These are phyloP conservation scores for Corynascus novoguineensis DNA, from an alignment of 495 filamentous ascomycete species.

Conservation along the genomic window DNA sequence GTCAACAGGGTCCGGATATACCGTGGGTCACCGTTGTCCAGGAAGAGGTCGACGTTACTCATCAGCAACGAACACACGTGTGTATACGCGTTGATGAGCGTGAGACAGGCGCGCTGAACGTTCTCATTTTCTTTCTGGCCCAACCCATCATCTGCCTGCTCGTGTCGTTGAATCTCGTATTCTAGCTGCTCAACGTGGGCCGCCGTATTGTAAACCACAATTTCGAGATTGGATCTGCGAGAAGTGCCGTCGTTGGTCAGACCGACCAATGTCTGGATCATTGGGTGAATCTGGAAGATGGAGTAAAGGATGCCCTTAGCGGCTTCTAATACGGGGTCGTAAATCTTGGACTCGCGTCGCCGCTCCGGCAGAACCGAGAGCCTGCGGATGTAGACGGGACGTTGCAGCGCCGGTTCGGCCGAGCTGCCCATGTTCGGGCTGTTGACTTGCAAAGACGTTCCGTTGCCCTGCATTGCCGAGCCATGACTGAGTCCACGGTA, in stretches of 20 bases:
- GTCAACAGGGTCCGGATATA: constrained; percentile 78
- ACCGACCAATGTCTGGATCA: constrained; percentile 65
- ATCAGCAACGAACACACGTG: constrained; percentile 67
- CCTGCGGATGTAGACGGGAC: constrained; percentile 60
- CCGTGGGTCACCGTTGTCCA: constrained; percentile 66
- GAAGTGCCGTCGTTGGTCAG: constrained; percentile 62
- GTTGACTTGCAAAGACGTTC: constrained; percentile 34
- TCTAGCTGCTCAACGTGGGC: constrained; percentile 70
- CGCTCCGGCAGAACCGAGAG: constrained; percentile 81
- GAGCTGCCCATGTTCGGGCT: constrained; percentile 54
- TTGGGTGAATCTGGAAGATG: constrained; percentile 71
- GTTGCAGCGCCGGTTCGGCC: constrained; percentile 47
- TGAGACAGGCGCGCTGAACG: constrained; percentile 59
- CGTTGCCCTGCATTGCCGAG: constrained; percentile 59
- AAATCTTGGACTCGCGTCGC: constrained; percentile 54
- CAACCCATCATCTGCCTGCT: constrained; percentile 48
- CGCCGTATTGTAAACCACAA: constrained; percentile 71
- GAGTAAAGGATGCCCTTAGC: constrained; percentile 86
- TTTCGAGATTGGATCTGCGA: constrained; percentile 66
- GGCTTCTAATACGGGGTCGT: constrained; percentile 65
- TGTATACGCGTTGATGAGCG: constrained; percentile 69
- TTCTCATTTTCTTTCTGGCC: constrained; percentile 56
- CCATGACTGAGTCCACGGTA: constrained; percentile 76
- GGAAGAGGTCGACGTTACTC: constrained; percentile 62
- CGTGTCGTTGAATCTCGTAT: constrained; percentile 62